Conservation (phyloP, 2,329 filamentous ascomycete species). For the Fusarium vanettenii region DNA sequence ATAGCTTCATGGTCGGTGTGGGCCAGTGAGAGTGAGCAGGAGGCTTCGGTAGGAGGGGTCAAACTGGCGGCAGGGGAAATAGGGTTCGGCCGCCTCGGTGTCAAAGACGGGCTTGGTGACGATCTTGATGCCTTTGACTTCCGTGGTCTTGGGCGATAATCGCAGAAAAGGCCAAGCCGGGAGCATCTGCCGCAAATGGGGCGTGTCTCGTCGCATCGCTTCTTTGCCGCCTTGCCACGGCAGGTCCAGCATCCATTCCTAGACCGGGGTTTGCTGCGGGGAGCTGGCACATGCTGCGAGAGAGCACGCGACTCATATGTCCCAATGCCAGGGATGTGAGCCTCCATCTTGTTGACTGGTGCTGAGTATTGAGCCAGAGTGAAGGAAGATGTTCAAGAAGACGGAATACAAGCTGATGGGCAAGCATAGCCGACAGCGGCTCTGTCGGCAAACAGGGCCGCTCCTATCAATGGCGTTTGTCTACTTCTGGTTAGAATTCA, state of each 20-base stretch:
- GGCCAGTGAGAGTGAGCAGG: not conserved
- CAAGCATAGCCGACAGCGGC: not conserved
- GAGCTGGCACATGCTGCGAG: not conserved
- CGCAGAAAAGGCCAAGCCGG: conserved; percentile 41
- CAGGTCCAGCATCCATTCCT: conserved; percentile 43
- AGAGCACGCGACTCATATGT: not conserved
- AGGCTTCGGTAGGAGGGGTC: not conserved
- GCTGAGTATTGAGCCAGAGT: not conserved
- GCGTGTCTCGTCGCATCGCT: conserved; percentile 42
- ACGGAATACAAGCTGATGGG: not conserved
- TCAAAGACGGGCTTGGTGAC: not conserved
- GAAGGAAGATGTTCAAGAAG: not conserved
- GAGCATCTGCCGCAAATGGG: conserved; percentile 42
- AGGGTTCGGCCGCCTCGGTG: not conserved
- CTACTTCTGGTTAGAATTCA: not conserved
- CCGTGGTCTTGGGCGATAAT: conserved; percentile 28
- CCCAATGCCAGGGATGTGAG: not conserved
- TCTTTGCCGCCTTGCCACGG: conserved; percentile 45
- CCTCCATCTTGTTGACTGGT: not conserved
- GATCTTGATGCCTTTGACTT: not conserved
- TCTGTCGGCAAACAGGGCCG: not conserved
- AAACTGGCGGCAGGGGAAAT: not conserved
- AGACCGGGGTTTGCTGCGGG: conserved; percentile 15
- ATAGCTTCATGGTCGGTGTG: not conserved
- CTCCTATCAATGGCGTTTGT: not conserved